Evolutionary conservation across 805 yeast genomes (phyloP), one percentile per base, ranked within the genome.

Genomic region (Diddensiella transvaalensis): DNA sequence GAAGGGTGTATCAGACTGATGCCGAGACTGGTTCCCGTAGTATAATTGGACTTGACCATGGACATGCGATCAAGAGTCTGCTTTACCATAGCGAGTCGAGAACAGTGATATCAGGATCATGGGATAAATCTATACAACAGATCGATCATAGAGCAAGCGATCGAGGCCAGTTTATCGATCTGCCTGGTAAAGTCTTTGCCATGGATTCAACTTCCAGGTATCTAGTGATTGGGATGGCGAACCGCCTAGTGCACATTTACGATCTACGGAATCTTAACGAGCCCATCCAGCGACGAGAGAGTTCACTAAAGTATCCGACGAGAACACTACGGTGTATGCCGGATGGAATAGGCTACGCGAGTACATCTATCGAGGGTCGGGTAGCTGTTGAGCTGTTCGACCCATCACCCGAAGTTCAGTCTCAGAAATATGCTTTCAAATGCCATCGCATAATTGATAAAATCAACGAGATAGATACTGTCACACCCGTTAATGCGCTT

Each of bases 291-390:
- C 62, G 70, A 2, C 66, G 86, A 35, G 85, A 82, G 48, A 75
- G 82, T 33, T 87, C 90, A 0, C 70, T 87, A 45, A 79, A 79
- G 56, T 79, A 78, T 59, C 89, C 85, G 64, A 78, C 83, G 1
- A 70, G 82, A 41, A 76, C 76, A 21, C 57, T 86, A 30, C 72
- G 71, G 53, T 68, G 80, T 33, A 73, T 80, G 55, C 84, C 85
- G 0, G 66, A 72, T 47, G 74, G 74, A 2, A 52, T 62, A 68
- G 54, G 93, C 83, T 4, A 83, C 61, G 87, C 83, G 0, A 74
- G 82, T 26, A 72, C 87, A 22, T 82, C 91, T 1, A 72, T 87
- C n/a, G 95, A 87, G 58, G 96, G 96, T 0, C 70, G 95, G 23
- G 88, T 85, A 1, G 81, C 89, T 0, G 77, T 87, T 22, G 91